These are phyloP conservation scores for Astrothelium subdiscretum DNA, from an alignment of 495 filamentous ascomycete species.

Conservation along the genomic window DNA sequence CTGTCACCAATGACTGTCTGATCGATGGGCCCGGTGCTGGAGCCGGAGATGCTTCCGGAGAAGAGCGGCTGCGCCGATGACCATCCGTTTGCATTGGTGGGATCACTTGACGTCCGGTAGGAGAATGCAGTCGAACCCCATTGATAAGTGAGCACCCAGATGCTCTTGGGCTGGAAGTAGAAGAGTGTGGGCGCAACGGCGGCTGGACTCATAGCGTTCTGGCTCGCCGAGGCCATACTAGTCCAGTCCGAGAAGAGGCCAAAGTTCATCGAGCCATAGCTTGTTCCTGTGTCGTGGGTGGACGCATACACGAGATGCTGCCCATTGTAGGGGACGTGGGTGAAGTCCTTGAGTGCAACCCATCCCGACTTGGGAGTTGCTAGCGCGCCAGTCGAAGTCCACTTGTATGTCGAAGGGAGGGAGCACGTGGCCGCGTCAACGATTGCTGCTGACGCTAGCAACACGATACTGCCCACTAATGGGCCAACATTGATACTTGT, in stretches of 20 bases:
- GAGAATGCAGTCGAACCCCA: conserved; percentile 47
- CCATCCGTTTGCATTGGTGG: conserved; percentile 46
- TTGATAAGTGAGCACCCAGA: conserved; percentile 52
- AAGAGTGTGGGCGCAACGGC: conserved; percentile 53
- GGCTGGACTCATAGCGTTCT: conserved; percentile 36
- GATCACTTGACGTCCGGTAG: conserved; percentile 47
- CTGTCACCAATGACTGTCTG: conserved; percentile 49
- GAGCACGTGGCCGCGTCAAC: conserved; percentile 24
- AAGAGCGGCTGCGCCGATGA: conserved; percentile 42
- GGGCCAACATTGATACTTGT: not conserved
- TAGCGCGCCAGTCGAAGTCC: conserved; percentile 40
- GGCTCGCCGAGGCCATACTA: conserved; percentile 40
- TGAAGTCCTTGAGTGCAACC: conserved; percentile 50
- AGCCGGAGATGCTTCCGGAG: conserved; percentile 39
- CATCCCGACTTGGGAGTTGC: conserved; percentile 40
- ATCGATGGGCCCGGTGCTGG: conserved; percentile 43
- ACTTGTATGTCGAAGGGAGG: conserved; percentile 45
- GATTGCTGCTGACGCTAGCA: not conserved
- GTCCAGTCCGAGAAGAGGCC: conserved; percentile 43
- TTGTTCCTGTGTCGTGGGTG: conserved; percentile 26
- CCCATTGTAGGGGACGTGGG: conserved; percentile 38
- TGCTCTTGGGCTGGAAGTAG: conserved; percentile 46
- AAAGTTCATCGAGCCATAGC: conserved; percentile 48
- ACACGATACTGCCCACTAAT: not conserved
- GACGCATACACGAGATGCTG: conserved; percentile 46